These are phyloP conservation scores for Botryotinia calthae DNA, from an alignment of 2,329 filamentous ascomycete species.

Conservation along the genomic window DNA sequence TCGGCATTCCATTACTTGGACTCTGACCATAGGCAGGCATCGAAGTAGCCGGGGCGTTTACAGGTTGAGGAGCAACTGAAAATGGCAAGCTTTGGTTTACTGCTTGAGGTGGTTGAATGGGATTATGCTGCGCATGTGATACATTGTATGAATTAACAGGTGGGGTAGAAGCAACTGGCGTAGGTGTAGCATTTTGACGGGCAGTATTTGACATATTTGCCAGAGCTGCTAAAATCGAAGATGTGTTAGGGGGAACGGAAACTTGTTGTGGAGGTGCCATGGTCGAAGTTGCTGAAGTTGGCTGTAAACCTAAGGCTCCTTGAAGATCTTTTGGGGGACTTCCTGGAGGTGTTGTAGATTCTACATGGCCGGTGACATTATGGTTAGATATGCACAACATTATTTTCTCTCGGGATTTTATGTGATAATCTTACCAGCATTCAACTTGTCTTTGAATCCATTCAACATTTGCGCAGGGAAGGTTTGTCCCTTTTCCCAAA, in stretches of 20 bases:
- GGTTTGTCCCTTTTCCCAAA: slow-evolving; percentile 94
- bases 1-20: slow-evolving; percentile 42
- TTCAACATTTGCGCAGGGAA: slow-evolving; percentile 79
- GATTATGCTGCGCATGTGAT: slow-evolving; percentile 47
- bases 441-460: slow-evolving; percentile 79
- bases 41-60: slow-evolving; percentile 51
- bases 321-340: slow-evolving; percentile 45
- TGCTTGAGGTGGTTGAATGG: slow-evolving; percentile 37
- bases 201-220: slow-evolving; percentile 63
- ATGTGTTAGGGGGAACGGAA: slow-evolving; percentile 52
- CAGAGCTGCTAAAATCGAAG: slow-evolving; percentile 72
- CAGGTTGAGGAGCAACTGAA: slow-evolving; percentile 52
- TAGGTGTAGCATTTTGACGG: slow-evolving; percentile 60
- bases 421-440: slow-evolving; percentile 58
- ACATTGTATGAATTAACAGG: slow-evolving; percentile 44
- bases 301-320: slow-evolving; percentile 41
- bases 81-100: slow-evolving; percentile 34
- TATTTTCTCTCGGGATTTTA: slow-evolving; percentile 23
- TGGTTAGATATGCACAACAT: slow-evolving; percentile 41
- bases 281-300: slow-evolving; percentile 42
- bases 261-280: slow-evolving; percentile 45
- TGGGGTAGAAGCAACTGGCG: slow-evolving; percentile 33
- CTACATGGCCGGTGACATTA: slow-evolving; percentile 45
- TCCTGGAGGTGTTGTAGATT: slow-evolving; percentile 70
- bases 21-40: slow-evolving; percentile 35